Evolutionary conservation across 2,329 filamentous ascomycete species (phyloP).

Genomic region (Clarireedia homoeocarpa): DNA sequence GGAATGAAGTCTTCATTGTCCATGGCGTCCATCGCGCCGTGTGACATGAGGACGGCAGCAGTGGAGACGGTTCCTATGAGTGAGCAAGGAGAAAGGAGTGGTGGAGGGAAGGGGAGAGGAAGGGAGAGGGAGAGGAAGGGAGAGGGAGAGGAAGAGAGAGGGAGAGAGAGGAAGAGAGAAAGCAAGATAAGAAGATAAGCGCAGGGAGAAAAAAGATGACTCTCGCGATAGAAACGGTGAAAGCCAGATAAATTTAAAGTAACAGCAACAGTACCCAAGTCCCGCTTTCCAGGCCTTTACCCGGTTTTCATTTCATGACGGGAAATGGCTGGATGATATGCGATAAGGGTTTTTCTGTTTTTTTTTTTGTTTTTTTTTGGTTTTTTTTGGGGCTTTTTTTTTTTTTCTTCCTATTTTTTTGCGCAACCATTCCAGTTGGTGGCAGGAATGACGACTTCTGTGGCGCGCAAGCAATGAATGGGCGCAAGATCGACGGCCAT

Average conservation of each 20-base stretch:
- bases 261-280: background rate
- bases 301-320: background rate
- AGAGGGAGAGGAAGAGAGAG: background rate
- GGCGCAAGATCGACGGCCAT: background rate
- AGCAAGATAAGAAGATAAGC: background rate
- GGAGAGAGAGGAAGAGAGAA: background rate
- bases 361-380: too few relatives aligned
- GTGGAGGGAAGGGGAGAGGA: background rate
- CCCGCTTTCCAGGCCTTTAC: background rate
- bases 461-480: background rate
- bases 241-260: background rate
- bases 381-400: too few relatives aligned
- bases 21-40: slow-evolving; percentile 4
- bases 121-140: background rate
- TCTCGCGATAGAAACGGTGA: background rate
- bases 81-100: background rate
- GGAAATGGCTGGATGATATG: background rate
- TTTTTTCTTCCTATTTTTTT: background rate
- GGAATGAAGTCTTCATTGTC: slow-evolving; percentile 18
- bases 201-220: background rate
- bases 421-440: background rate
- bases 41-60: slow-evolving; percentile 6
- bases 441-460: too few relatives aligned
- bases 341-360: background rate
- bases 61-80: background rate